Conservation (phyloP, 441 rosid species). For the Cnidoscolus chayamansa region DNA sequence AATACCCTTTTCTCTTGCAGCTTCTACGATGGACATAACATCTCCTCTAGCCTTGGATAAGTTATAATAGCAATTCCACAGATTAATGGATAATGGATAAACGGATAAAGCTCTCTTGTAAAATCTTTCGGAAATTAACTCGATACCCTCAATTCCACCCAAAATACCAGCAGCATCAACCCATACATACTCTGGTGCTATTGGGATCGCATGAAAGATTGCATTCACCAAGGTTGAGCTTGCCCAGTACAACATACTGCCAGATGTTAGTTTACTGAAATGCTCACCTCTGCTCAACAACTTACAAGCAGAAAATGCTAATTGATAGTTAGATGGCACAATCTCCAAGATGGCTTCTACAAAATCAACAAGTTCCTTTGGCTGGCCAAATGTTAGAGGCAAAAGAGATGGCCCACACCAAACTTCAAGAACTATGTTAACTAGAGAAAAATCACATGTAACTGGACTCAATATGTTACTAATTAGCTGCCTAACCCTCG, state of each 20-base stretch:
- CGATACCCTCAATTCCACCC: conserved; percentile 35
- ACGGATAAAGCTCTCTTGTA: conserved; percentile 54
- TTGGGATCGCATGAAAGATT: conserved; percentile 64
- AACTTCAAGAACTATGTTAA: conserved; percentile 64
- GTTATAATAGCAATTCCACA: conserved; percentile 54
- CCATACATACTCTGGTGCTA: conserved; percentile 79
- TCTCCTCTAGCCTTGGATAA: conserved; percentile 33
- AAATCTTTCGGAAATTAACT: conserved; percentile 49
- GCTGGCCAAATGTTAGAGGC: conserved; percentile 45
- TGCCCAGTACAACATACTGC: conserved; percentile 69
- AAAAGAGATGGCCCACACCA: conserved; percentile 79
- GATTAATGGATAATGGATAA: conserved; percentile 65
- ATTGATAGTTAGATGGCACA: conserved; percentile 60
- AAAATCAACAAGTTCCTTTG: conserved; percentile 69
- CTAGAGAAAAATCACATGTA: conserved; percentile 44
- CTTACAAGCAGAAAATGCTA: conserved; percentile 64
- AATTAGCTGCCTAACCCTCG: conserved; percentile 59
- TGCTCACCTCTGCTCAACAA: conserved; percentile 34
- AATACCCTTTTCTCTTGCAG: conserved; percentile 63
- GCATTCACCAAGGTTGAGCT: conserved; percentile 52
- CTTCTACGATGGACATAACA: conserved; percentile 37
- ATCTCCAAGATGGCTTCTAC: conserved; percentile 70
- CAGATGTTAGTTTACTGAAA: conserved; percentile 24
- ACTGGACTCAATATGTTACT: conserved; percentile 54
- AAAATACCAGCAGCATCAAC: conserved; percentile 63